phyloP scores from a whole-genome alignment of 2,329 filamentous ascomycete species.

The Fusarium brachygibbosum region DNA sequence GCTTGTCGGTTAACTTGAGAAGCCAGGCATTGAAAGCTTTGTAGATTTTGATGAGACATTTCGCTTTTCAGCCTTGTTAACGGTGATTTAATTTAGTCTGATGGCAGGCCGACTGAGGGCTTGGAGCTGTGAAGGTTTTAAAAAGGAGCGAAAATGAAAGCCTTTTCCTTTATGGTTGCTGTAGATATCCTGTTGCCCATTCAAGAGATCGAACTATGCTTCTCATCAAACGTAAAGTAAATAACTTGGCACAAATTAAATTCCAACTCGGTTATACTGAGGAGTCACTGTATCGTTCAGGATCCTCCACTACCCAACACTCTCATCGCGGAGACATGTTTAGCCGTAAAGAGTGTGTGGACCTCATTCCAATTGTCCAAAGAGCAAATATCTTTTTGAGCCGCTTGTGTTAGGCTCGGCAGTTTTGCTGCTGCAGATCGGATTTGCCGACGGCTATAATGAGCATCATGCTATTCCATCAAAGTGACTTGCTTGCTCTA shows the following conservation, averaged over 20 bases:
- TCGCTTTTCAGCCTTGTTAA: constrained; percentile 36
- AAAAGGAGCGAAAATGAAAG: not conserved
- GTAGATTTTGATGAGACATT: constrained; percentile 5
- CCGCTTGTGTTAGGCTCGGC: constrained; percentile 1
- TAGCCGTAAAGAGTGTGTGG: constrained; percentile 1
- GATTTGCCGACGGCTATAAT: constrained; percentile 20
- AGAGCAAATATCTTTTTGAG: not conserved
- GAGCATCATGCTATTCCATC: constrained; percentile 18
- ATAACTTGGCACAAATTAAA: too few species aligned
- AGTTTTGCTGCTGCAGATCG: constrained; percentile 1
- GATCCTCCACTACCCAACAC: not conserved
- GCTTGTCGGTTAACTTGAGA: not conserved
- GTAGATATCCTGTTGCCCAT: not conserved
- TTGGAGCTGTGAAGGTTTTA: not conserved
- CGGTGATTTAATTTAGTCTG: constrained; percentile 1
- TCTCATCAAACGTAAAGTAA: too few species aligned
- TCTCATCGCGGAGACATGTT: constrained; percentile 11
- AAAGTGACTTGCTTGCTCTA: not conserved
- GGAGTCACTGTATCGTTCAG: not conserved
- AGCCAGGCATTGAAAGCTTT: constrained; percentile 21
- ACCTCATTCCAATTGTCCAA: not conserved
- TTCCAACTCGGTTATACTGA: too few species aligned
- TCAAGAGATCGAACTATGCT: not conserved
- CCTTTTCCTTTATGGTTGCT: not conserved
- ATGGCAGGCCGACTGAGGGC: constrained; percentile 2